Evolutionary conservation across 129 eudicot genomes (phyloP).

Genomic region (Centaurea solstitialis): DNA sequence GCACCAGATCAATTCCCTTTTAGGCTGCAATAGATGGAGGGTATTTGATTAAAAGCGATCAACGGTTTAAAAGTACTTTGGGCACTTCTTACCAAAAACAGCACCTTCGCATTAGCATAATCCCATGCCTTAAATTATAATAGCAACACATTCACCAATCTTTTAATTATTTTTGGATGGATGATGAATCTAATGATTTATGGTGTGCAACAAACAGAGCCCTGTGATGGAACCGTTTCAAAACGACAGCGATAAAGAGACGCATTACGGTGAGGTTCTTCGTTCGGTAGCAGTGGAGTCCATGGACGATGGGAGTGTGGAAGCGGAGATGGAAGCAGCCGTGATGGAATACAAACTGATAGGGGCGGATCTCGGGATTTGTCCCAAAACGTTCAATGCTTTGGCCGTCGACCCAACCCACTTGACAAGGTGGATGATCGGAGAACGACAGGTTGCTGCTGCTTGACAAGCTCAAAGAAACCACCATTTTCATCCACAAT

Average conservation of each 20-base stretch:
- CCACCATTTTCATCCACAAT: neutral
- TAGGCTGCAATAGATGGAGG: too few relatives aligned
- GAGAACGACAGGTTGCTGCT: slow-evolving; percentile 47
- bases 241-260: slow-evolving; percentile 64
- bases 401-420: slow-evolving; percentile 66
- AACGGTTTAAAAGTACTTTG: too few relatives aligned
- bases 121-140: too few relatives aligned
- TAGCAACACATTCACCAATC: neutral
- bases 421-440: slow-evolving; percentile 81
- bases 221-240: slow-evolving; percentile 76
- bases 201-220: slow-evolving; percentile 42
- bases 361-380: slow-evolving; percentile 75
- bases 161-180: neutral
- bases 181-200: neutral
- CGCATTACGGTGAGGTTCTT: slow-evolving; percentile 59
- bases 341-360: slow-evolving; percentile 47
- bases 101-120: too few relatives aligned
- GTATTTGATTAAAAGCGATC: too few relatives aligned
- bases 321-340: slow-evolving; percentile 82
- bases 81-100: too few relatives aligned
- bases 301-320: slow-evolving; percentile 53
- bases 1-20: too few relatives aligned
- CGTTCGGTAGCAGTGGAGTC: slow-evolving; percentile 38
- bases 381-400: slow-evolving; percentile 58
- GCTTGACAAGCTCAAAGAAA: slow-evolving; percentile 13